Evolutionary conservation across 495 filamentous ascomycete species (phyloP).

Genomic region (Penicillium pancosmium): DNA sequence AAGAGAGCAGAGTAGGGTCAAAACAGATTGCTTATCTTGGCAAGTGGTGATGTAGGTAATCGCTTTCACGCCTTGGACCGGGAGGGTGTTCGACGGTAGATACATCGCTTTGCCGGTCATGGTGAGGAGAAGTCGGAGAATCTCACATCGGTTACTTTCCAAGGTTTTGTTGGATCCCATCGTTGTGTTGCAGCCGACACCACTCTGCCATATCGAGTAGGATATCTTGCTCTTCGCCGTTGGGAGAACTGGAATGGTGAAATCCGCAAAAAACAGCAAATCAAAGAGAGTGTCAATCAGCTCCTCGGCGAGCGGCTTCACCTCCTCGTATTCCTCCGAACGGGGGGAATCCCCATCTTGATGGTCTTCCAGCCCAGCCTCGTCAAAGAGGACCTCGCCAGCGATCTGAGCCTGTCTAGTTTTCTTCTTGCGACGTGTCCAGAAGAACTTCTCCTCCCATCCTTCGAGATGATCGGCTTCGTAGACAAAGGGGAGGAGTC

Average conservation of each 20-base stretch:
- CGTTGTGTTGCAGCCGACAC: slow-evolving; percentile 90
- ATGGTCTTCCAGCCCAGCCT: slow-evolving; percentile 56
- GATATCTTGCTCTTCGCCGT: slow-evolving; percentile 79
- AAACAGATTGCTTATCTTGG: slow-evolving; percentile 86
- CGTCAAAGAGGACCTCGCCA: slow-evolving; percentile 86
- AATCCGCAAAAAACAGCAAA: slow-evolving; percentile 86
- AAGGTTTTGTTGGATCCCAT: slow-evolving; percentile 86
- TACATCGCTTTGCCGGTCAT: slow-evolving; percentile 92
- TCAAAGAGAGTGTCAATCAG: slow-evolving; percentile 89
- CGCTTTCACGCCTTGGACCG: slow-evolving; percentile 81
- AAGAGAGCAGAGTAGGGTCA: slow-evolving; percentile 87
- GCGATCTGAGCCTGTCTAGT: slow-evolving; percentile 52
- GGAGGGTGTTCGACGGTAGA: slow-evolving; percentile 78
- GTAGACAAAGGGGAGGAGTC: slow-evolving; percentile 88
- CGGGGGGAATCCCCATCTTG: slow-evolving; percentile 44
- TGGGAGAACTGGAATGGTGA: slow-evolving; percentile 72
- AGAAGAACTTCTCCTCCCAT: slow-evolving; percentile 96
- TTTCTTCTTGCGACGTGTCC: slow-evolving; percentile 72
- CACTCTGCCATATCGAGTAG: slow-evolving; percentile 96
- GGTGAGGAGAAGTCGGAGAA: slow-evolving; percentile 83
- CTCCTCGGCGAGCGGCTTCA: slow-evolving; percentile 89
- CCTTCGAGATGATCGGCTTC: slow-evolving; percentile 82
- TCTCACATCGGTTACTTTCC: slow-evolving; percentile 90
- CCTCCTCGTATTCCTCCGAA: slow-evolving; percentile 72
- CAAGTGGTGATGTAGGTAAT: slow-evolving; percentile 88